Conservation (phyloP, 768 basidiomycete genomes). For the Termitomyces sp. region DNA sequence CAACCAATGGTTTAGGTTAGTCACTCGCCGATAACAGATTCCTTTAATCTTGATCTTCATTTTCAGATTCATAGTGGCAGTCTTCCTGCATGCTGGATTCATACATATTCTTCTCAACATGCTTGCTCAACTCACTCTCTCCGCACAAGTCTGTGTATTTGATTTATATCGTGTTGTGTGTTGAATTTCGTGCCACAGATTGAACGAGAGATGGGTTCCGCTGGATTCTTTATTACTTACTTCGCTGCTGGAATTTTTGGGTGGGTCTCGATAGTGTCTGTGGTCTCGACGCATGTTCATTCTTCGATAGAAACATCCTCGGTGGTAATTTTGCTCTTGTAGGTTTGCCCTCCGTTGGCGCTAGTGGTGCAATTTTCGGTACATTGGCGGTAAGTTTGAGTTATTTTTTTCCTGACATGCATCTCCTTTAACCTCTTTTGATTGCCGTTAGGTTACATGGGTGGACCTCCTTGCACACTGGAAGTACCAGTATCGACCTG, state of each 20-base stretch:
- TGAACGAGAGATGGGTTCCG: constrained; percentile 88
- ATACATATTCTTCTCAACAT: constrained; percentile 91
- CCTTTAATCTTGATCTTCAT: constrained; percentile 1
- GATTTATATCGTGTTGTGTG: neutral
- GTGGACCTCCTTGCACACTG: constrained; percentile 91
- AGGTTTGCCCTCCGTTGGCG: constrained; percentile 85
- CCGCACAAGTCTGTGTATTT: constrained; percentile 54
- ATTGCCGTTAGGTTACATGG: constrained; percentile 56
- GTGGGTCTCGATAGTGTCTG: constrained; percentile 27
- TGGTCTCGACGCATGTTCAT: neutral
- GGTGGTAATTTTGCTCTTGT: constrained; percentile 93
- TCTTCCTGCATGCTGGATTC: constrained; percentile 94
- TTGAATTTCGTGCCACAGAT: constrained; percentile 42
- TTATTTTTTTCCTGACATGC: neutral
- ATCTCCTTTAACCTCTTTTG: neutral
- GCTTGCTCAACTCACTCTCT: constrained; percentile 78
- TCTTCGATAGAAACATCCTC: constrained; percentile 59
- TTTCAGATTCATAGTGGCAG: constrained; percentile 74
- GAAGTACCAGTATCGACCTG: constrained; percentile 82
- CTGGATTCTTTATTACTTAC: constrained; percentile 81
- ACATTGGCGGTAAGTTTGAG: constrained; percentile 59
- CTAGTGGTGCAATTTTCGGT: constrained; percentile 90
- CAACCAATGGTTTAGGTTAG: constrained; percentile 45
- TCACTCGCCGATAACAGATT: neutral
- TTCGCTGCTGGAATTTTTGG: constrained; percentile 92